These are phyloP conservation scores for Xylaria sp. DNA, from an alignment of 2,329 filamentous ascomycete species.

Conservation along the genomic window DNA sequence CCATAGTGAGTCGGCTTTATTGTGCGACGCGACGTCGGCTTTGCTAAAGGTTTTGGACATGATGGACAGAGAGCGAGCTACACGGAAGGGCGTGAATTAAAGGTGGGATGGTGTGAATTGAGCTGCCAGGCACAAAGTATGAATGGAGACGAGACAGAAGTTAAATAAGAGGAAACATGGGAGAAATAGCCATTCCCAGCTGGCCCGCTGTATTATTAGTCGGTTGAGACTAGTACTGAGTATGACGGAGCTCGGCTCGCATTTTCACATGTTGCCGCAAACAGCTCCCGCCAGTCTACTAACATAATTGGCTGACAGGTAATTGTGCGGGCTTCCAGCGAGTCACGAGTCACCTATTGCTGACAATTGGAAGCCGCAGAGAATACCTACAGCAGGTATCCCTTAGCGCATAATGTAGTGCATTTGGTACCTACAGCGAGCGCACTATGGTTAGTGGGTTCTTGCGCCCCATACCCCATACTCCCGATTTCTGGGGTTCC, in stretches of 20 bases:
- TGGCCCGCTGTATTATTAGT: constrained; percentile 19
- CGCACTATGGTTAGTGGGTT: neutral
- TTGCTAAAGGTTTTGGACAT: constrained; percentile 92
- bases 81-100: neutral
- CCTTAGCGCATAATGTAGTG: constrained; percentile 5
- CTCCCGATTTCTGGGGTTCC: constrained; percentile 21
- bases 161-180: neutral
- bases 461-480: neutral
- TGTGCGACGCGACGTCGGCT: constrained; percentile 90
- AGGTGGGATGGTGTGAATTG: constrained; percentile 5
- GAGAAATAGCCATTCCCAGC: neutral
- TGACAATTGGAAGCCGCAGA: constrained; percentile 9
- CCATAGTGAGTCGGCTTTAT: constrained; percentile 86
- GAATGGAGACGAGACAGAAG: constrained; percentile 11
- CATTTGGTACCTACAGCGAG: neutral
- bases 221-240: neutral
- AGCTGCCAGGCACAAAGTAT: constrained; percentile 1
- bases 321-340: constrained; percentile 9
- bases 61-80: constrained; percentile 1
- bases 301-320: neutral
- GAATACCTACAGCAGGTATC: constrained; percentile 1
- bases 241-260: constrained; percentile 36
- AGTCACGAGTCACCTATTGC: constrained; percentile 33
- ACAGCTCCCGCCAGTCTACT: constrained; percentile 21
- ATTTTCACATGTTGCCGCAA: constrained; percentile 38